Base-by-base conservation (phyloP, 2,329 filamentous ascomycete species). In the Calonectria pseudoturangicola region DNA sequence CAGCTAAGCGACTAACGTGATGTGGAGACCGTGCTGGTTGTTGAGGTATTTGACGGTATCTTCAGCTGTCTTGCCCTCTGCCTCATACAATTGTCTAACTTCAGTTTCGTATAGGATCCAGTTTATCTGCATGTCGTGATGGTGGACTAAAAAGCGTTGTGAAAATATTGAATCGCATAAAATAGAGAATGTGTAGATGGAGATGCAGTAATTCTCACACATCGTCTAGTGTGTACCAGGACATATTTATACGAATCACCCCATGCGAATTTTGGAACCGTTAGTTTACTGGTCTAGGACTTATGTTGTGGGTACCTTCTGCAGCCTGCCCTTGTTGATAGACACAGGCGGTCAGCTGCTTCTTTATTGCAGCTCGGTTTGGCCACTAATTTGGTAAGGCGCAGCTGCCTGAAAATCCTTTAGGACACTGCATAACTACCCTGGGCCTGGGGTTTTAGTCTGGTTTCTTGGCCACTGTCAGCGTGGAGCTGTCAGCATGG, bases 51-150 rank as follows among this genome's bases (percentile, higher is more conserved):
- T 30, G 18, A 63, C 58, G 16, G 58, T 63, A 12, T 45, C 39
- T 15, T 63, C 58, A n/a, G 39, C 39, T 12, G 58, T 30, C 15
- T 30, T 63, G 15, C 16, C 27, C 39, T 63, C 58, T n/a, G 58
- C 18, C 25, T 30, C 25, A 25, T 63, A 63, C 39, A 63, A 30
- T 33, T 63, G 39, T 21, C 58, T 63, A 2, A 25, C 58, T 63
- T 63, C 58, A 4, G 25, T 63, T 45, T 63, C 58, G 25, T 45
- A 45, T 30, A 3, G 39, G 8, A 39, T 16, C 58, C 58, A 63
- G 27, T 63, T 30, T 63, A 63, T 45, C 10, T 45, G 25, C 58
- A 63, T 63, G 16, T 33, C 41, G 39, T 63, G 58, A 45, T 63
- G 25, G 15, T 45, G 16, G 39, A 2, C 25, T 13, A 30, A 63